A percentile compares a stretch with the other conserved stretches of the same genome.
Conservation (phyloP, 805 yeast genomes). For the Peterozyma xylosa region DNA sequence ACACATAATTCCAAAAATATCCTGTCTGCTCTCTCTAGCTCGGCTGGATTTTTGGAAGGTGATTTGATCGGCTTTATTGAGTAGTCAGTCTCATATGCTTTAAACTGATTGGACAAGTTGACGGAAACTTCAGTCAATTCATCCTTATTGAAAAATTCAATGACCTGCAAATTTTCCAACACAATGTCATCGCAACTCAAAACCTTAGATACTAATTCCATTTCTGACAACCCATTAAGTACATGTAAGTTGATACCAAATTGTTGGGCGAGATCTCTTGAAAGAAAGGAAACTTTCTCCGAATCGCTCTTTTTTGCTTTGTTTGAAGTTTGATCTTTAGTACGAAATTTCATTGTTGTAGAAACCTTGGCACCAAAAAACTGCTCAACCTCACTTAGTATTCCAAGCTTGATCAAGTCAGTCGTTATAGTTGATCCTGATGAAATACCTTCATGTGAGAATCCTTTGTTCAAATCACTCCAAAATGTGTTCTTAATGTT, state of each 20-base stretch:
- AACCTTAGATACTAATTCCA: slow-evolving; percentile 45
- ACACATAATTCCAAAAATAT: slow-evolving; percentile 61
- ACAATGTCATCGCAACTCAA: slow-evolving; percentile 54
- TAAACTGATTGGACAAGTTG: slow-evolving; percentile 45
- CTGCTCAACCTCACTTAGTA: slow-evolving; percentile 56
- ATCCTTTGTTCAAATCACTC: slow-evolving; percentile 46
- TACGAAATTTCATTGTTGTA: slow-evolving; percentile 26
- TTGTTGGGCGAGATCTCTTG: slow-evolving; percentile 71
- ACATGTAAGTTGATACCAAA: slow-evolving; percentile 72
- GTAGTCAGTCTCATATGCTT: slow-evolving; percentile 56
- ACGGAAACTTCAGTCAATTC: slow-evolving; percentile 54
- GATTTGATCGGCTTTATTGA: slow-evolving; percentile 21
- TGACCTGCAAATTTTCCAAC: slow-evolving; percentile 43
- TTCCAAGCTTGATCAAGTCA: slow-evolving; percentile 49
- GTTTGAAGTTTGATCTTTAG: too few species aligned
- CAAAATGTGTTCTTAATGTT: slow-evolving; percentile 67
- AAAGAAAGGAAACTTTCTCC: slow-evolving; percentile 46
- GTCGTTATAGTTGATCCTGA: slow-evolving; percentile 23
- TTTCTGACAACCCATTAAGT: slow-evolving; percentile 45
- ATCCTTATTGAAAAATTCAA: slow-evolving; percentile 67
- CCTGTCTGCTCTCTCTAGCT: slow-evolving; percentile 63
- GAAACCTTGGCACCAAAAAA: slow-evolving; percentile 47
- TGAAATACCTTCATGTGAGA: background rate
- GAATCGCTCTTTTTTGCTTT: slow-evolving; percentile 25
- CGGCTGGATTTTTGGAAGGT: slow-evolving; percentile 48